Evolutionary conservation across 805 yeast species (phyloP), one percentile per base, ranked within the genome.

Genomic region (Hanseniaspora occidentalis): DNA sequence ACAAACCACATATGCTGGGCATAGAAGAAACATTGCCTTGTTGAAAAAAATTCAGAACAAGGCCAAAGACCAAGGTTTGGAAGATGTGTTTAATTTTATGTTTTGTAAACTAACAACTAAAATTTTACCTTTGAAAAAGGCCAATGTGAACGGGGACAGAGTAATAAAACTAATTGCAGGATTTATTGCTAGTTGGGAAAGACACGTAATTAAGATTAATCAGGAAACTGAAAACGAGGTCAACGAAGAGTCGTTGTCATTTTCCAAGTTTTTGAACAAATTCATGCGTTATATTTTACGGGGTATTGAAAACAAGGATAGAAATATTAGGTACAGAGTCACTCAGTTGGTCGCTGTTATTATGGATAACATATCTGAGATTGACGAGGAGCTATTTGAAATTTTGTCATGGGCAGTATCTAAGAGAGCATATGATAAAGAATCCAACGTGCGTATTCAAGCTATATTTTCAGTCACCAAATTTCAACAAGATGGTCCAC

Each of bases 401-500:
- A 67, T 73, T 2, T 58, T 92, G 37, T 66, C 75, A 46, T 70
- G 72, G 53, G 71, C 77, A 11, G 63, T 88, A 37, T 67, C 71
- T 25, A 71, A 71, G 37, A 67, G 96, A 44, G 54, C 84, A 1
- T 70, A 70, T 48, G 94, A 83, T 51, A 81, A 76, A 51, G 97
- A 89, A 50, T 66, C 85, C 5, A 61, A 65, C 7, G 84, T 92
- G 2, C 67, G 98, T 50, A 68, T 79, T n/a, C 92, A 84, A 58
- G 94, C 96, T 0, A 77, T 84, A 0, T 71, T 80, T 26, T 81
- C 94, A 11, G 60, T 86, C 31, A 74, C 95, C 0, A 67, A 86
- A 43, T 78, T 89, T 49, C 96, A 88, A 57, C 73, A 70, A 23
- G 72, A 68, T 34, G 70, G 64, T n/a, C 50, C 56, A 2, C 61